Conservation (phyloP, 805 yeast genomes). For the Saccharomycopsis olivae region DNA sequence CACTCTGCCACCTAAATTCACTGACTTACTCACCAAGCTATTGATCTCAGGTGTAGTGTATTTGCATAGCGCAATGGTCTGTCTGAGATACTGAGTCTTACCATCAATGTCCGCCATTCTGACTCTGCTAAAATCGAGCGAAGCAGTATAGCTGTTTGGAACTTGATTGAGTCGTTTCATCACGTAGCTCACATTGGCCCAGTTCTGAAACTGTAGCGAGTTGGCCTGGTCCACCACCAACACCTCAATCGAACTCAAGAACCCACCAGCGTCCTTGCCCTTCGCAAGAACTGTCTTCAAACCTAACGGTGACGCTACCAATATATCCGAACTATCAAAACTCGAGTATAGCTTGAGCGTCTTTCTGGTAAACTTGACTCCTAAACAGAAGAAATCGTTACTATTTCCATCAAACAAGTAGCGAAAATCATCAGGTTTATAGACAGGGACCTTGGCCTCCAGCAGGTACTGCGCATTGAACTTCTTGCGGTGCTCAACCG, state of each 20-base stretch:
- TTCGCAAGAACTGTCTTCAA: slow-evolving; percentile 58
- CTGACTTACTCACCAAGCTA: slow-evolving; percentile 37
- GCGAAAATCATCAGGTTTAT: slow-evolving; percentile 78
- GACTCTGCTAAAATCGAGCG: slow-evolving; percentile 83
- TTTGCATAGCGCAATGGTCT: slow-evolving; percentile 66
- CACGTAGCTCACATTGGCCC: slow-evolving; percentile 75
- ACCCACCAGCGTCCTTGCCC: slow-evolving; percentile 66
- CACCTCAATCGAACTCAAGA: slow-evolving; percentile 80
- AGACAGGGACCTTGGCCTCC: slow-evolving; percentile 28
- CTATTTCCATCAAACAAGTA: slow-evolving; percentile 78
- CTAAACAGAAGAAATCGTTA: slow-evolving; percentile 83
- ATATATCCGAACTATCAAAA: slow-evolving; percentile 75
- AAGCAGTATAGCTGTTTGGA: slow-evolving; percentile 66
- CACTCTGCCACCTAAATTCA: slow-evolving; percentile 50
- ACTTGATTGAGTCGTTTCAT: slow-evolving; percentile 61
- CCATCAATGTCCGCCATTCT: slow-evolving; percentile 91
- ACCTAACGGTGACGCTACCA: slow-evolving; percentile 89
- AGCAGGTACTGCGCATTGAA: slow-evolving; percentile 60
- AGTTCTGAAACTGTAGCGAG: slow-evolving; percentile 82
- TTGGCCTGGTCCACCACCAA: slow-evolving; percentile 74
- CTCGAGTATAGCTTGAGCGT: slow-evolving; percentile 75
- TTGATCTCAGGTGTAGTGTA: slow-evolving; percentile 75
- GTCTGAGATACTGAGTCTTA: slow-evolving; percentile 62
- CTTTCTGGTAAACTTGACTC: slow-evolving; percentile 85
- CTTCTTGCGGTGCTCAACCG: slow-evolving; percentile 71